These are phyloP conservation scores for Lentinula detonsa DNA, from an alignment of 768 basidiomycete species.

Conservation along the genomic window DNA sequence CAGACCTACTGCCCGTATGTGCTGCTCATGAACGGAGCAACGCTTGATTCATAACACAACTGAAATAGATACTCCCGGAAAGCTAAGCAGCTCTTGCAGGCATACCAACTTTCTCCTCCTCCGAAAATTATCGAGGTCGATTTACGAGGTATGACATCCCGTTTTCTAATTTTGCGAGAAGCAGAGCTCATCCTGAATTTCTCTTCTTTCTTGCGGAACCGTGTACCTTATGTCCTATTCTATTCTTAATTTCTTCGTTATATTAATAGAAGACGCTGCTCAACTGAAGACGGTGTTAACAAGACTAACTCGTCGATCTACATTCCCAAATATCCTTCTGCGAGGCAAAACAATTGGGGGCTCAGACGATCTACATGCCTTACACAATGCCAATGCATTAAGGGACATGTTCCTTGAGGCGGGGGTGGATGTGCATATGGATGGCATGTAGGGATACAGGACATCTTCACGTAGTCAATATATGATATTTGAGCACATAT, in stretches of 20 bases:
- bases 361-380: constrained; percentile 44
- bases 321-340: constrained; percentile 74
- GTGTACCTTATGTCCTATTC: neutral
- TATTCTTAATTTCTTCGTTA: neutral
- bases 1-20: constrained; percentile 76
- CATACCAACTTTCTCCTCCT: constrained; percentile 54
- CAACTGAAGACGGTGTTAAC: constrained; percentile 61
- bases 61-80: constrained; percentile 46
- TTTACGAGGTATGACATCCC: constrained; percentile 42
- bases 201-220: neutral
- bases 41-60: neutral
- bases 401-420: constrained; percentile 9
- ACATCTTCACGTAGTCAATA: neutral
- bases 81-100: constrained; percentile 57
- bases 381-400: constrained; percentile 9
- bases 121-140: constrained; percentile 76
- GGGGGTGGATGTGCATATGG: neutral
- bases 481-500: too few relatives aligned
- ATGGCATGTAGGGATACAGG: neutral
- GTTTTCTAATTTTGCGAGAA: neutral
- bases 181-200: neutral
- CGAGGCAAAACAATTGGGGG: constrained; percentile 62
- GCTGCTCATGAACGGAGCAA: neutral
- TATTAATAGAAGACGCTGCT: constrained; percentile 47
- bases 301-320: constrained; percentile 59